A percentile compares a stretch with the other conserved stretches of the same genome.
phyloP scores from a whole-genome alignment of 139 green algal species.

The Chlorella sp. region DNA sequence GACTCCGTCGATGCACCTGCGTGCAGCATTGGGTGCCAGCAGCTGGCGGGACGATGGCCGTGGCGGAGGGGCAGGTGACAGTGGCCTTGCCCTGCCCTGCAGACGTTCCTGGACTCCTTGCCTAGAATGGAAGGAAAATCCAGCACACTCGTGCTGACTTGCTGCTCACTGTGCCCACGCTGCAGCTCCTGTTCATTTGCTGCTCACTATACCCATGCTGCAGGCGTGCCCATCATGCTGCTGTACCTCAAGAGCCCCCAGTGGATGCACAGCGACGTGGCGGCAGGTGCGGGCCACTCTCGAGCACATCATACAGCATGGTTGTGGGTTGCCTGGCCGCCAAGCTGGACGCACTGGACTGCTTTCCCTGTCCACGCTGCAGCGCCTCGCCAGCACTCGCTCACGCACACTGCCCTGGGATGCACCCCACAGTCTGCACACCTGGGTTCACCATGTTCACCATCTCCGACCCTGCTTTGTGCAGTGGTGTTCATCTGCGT shows the following conservation, averaged over 20 bases:
- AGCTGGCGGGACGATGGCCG: too few species aligned
- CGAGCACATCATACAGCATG: too few species aligned
- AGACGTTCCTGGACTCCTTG: neutral
- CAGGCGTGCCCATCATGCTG: conserved; percentile 57
- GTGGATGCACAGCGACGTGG: conserved; percentile 53
- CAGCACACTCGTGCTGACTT: neutral
- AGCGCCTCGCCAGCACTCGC: too few species aligned
- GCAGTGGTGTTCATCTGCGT: conserved; percentile 45
- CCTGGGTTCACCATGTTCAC: too few species aligned
- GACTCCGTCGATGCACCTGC: too few species aligned
- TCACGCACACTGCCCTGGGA: too few species aligned
- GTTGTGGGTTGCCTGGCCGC: too few species aligned
- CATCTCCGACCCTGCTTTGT: neutral
- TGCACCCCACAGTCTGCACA: too few species aligned
- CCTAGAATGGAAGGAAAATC: too few species aligned
- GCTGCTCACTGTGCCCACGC: neutral
- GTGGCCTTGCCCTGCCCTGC: neutral
- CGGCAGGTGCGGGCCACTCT: conserved; percentile 25
- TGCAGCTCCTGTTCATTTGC: neutral
- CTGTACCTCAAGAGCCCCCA: conserved; percentile 67
- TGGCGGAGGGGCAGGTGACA: neutral
- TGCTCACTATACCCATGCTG: neutral
- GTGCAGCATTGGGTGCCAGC: neutral
- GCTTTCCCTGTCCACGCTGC: too few species aligned
- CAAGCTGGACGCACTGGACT: too few species aligned